Percentiles rank a stretch among this genome's conserved stretches.
Conservation (phyloP, 805 yeast genomes). For the Wickerhamomyces alni region DNA sequence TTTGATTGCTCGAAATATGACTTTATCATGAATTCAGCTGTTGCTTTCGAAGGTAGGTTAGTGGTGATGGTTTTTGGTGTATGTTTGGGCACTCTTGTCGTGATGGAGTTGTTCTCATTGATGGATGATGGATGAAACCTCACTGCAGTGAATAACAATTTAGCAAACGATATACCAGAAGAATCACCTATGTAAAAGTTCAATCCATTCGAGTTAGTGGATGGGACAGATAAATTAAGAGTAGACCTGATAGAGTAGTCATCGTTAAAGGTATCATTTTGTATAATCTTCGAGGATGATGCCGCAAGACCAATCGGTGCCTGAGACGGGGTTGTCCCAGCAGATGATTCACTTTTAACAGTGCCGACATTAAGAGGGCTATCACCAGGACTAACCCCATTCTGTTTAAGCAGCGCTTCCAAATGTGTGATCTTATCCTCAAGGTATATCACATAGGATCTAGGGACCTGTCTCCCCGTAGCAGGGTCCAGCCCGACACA, state of each 20-base stretch:
- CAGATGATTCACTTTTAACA: background rate
- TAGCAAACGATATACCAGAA: conserved; percentile 68
- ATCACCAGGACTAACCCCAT: conserved; percentile 33
- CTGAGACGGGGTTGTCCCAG: too few species aligned
- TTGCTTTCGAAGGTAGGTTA: conserved; percentile 59
- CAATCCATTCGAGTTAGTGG: conserved; percentile 11
- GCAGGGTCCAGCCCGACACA: conserved; percentile 86
- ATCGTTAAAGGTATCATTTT: conserved; percentile 1
- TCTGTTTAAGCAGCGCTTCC: conserved; percentile 40
- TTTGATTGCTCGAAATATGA: conserved; percentile 75
- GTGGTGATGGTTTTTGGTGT: conserved; percentile 25
- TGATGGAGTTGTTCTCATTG: conserved; percentile 22
- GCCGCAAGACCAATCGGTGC: too few species aligned
- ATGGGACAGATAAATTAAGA: conserved; percentile 14
- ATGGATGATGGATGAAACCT: conserved; percentile 40
- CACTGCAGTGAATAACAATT: conserved; percentile 71
- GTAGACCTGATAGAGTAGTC: conserved; percentile 20
- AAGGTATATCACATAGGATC: conserved; percentile 68
- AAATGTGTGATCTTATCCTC: conserved; percentile 60
- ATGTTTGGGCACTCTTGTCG: conserved; percentile 20
- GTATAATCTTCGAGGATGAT: conserved; percentile 1
- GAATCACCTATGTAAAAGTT: conserved; percentile 41
- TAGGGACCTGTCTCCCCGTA: conserved; percentile 79
- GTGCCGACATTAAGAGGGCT: background rate
- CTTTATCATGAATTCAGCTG: conserved; percentile 61